phyloP scores from a whole-genome alignment of 305 asterid genomes.

The Fraxinus platypoda region DNA sequence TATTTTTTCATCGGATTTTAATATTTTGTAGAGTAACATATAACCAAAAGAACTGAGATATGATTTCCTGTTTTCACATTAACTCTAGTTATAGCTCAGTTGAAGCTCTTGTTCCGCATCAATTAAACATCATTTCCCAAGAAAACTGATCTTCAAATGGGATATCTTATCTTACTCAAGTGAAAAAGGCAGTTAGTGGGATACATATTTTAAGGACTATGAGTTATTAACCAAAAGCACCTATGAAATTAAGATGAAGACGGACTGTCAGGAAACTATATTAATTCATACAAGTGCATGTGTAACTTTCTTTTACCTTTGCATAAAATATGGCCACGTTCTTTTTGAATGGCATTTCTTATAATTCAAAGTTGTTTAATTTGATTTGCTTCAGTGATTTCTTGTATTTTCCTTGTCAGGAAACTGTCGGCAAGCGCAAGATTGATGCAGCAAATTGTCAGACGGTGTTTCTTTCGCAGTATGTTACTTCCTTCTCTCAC shows the following conservation, averaged over 20 bases:
- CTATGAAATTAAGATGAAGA: neutral
- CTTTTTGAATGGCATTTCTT: neutral
- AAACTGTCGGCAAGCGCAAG: conserved; percentile 64
- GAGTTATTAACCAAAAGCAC: neutral
- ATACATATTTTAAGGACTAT: neutral
- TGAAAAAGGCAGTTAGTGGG: neutral
- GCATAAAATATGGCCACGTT: neutral
- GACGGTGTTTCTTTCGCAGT: conserved; percentile 88
- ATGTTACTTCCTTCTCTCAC: conserved; percentile 27
- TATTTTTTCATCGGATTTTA: neutral
- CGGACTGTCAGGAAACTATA: neutral
- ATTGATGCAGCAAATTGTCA: conserved; percentile 87
- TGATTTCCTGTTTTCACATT: neutral
- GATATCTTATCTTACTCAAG: neutral
- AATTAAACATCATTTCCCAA: neutral
- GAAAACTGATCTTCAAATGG: neutral
- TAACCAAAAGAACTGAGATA: neutral
- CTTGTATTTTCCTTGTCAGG: conserved; percentile 45
- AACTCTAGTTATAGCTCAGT: neutral
- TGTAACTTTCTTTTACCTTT: neutral
- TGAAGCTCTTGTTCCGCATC: neutral
- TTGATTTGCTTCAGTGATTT: neutral
- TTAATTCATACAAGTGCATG: neutral
- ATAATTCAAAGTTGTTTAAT: conserved; percentile 9
- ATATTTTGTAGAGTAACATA: neutral